Percentiles rank a stretch among this genome's conserved stretches.
Evolutionary conservation across 768 basidiomycete species (phyloP).

Genomic region (Trametes sanguinea): DNA sequence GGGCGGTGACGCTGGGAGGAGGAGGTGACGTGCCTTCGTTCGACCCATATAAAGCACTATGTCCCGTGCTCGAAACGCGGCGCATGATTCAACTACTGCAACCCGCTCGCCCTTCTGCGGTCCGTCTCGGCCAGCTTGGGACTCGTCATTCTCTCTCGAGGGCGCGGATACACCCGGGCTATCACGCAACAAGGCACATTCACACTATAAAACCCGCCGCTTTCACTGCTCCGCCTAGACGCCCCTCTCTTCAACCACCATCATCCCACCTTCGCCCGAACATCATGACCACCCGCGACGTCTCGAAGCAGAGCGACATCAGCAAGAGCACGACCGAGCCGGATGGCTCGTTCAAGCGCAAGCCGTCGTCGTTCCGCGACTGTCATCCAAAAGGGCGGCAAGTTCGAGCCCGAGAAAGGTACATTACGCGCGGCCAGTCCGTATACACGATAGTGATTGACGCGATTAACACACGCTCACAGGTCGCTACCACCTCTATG

Average conservation of each 20-base stretch:
- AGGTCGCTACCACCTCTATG: slow-evolving; percentile 93
- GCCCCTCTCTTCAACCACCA: background rate
- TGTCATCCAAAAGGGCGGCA: slow-evolving; percentile 54
- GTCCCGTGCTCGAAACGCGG: too few species aligned
- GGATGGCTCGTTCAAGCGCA: slow-evolving; percentile 70
- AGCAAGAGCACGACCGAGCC: slow-evolving; percentile 50
- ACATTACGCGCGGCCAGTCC: background rate
- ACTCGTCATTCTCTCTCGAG: too few species aligned
- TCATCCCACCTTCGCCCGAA: background rate
- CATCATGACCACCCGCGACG: slow-evolving; percentile 30
- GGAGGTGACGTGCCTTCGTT: too few species aligned
- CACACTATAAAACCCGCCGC: background rate
- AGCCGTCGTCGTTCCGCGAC: slow-evolving; percentile 56
- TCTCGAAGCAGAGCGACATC: slow-evolving; percentile 50
- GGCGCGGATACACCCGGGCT: background rate
- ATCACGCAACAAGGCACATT: background rate
- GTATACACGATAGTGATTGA: background rate
- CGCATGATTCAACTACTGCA: too few species aligned
- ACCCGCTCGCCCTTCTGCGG: too few species aligned
- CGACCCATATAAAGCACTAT: too few species aligned
- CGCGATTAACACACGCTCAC: background rate
- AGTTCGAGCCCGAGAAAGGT: slow-evolving; percentile 80
- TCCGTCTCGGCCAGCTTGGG: too few species aligned
- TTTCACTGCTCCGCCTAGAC: background rate
- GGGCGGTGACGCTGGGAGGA: too few species aligned